Evolutionary conservation across 164 flowering plant species (phyloP), one percentile per base, ranked within the genome.

Genomic region (Stephania cephalantha): DNA sequence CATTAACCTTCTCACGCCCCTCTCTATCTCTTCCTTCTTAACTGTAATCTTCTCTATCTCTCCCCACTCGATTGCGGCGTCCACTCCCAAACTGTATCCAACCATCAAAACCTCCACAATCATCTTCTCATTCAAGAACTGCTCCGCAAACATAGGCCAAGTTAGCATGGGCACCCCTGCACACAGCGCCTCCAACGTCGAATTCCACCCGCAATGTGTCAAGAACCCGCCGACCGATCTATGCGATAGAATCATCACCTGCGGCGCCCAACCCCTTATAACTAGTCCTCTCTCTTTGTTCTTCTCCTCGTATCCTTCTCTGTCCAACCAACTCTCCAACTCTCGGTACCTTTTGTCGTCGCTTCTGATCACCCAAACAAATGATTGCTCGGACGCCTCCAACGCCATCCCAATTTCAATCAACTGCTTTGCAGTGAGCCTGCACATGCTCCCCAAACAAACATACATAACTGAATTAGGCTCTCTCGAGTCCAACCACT

Each of bases 251-350:
- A 88, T 86, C 31, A 86, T 68, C 8, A 86, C 79, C 48, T 90
- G 91, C 0, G 91, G 94, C 5, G 91, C 89, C 94, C 94, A 90
- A 5, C 90, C 91, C 46, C 71, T 78, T 31, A 90, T 83, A 50
- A 90, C 1, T 0, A 90, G 74, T 0, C 91, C 94, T 29, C 88
- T 79, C 1, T 80, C 88, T 75, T 77, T 75, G 15, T 74, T 77
- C 53, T 88, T 85, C 45, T 87, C 85, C 63, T 88, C 90, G 18
- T 84, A 87, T 17, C 31, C 74, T 4, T 83, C 82, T 7, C 77
- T 80, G 31, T 0, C 3, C 3, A 89, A 46, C 93, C 89, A 86
- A 11, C 75, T 71, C 61, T 84, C 83, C 5, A 86, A 35, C 44
- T 83, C 84, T 1, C 44, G 6, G 0, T 13, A 22, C 45, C 31